Evolutionary conservation across 2,329 filamentous ascomycete species (phyloP).

Genomic region (Fusarium sp.): DNA sequence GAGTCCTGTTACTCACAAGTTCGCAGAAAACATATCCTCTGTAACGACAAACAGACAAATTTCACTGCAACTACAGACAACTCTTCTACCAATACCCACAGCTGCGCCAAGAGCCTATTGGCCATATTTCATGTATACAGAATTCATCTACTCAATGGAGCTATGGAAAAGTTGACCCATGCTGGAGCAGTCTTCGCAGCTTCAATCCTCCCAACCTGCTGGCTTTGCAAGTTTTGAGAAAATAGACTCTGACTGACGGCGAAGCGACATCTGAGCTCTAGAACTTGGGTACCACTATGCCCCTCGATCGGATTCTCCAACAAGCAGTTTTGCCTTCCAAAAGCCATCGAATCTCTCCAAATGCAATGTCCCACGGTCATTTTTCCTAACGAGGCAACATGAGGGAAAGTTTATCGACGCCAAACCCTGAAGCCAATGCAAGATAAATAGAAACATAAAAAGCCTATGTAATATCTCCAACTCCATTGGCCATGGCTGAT

Average conservation of each 20-base stretch:
- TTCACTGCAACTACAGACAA: background rate
- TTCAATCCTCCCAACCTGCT: background rate
- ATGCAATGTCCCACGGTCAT: background rate
- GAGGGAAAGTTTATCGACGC: background rate
- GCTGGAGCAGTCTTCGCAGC: background rate
- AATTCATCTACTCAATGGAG: background rate
- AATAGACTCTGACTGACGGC: background rate
- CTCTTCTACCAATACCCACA: background rate
- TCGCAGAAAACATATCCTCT: background rate
- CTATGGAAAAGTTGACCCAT: no score
- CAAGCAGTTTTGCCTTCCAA: no score
- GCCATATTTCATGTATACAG: background rate
- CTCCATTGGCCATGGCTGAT: background rate
- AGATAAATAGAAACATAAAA: background rate
- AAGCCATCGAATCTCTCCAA: background rate
- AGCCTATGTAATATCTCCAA: no score
- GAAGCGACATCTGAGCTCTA: background rate
- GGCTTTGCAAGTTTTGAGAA: background rate
- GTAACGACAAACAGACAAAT: no score
- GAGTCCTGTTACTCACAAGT: background rate
- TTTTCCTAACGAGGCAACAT: no score
- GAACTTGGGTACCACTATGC: background rate
- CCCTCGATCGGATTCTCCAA: background rate
- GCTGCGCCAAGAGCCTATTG: background rate
- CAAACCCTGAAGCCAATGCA: background rate